These are phyloP conservation scores for Pneumocystis canis DNA, from an alignment of 1,139 yeast genomes.

Conservation along the genomic window DNA sequence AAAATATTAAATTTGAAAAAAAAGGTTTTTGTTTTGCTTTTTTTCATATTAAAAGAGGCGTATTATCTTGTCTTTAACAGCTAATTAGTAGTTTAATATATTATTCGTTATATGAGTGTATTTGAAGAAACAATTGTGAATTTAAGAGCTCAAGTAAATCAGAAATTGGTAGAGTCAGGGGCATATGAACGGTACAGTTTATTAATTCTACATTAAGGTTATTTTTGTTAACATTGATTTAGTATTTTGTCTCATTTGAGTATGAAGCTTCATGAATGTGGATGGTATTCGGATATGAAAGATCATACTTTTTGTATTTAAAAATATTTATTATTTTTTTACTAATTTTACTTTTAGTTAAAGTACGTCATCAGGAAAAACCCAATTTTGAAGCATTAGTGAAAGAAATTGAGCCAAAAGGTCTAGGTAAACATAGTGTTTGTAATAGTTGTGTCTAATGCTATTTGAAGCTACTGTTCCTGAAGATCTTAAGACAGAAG, in stretches of 20 bases:
- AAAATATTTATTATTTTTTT: neutral
- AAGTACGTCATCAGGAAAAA: neutral
- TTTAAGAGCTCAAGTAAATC: neutral
- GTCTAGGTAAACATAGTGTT: neutral
- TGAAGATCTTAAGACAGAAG: neutral
- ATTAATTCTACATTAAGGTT: neutral
- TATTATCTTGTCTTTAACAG: neutral
- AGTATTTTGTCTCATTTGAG: neutral
- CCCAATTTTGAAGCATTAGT: neutral
- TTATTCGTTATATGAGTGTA: neutral
- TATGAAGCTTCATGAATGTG: neutral
- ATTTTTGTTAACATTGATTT: neutral
- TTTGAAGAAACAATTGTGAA: neutral
- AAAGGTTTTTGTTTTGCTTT: neutral
- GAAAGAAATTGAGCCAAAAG: neutral
- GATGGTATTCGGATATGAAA: constrained; percentile 1
- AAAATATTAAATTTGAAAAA: neutral
- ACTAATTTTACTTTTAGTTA: neutral
- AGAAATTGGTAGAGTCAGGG: neutral
- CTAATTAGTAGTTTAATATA: neutral
- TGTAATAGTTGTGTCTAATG: neutral
- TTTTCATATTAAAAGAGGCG: neutral
- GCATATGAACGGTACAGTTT: neutral
- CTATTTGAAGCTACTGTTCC: neutral
- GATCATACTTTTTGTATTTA: neutral